Conservation (phyloP, 805 yeast genomes). For the Lipomyces japonicus region DNA sequence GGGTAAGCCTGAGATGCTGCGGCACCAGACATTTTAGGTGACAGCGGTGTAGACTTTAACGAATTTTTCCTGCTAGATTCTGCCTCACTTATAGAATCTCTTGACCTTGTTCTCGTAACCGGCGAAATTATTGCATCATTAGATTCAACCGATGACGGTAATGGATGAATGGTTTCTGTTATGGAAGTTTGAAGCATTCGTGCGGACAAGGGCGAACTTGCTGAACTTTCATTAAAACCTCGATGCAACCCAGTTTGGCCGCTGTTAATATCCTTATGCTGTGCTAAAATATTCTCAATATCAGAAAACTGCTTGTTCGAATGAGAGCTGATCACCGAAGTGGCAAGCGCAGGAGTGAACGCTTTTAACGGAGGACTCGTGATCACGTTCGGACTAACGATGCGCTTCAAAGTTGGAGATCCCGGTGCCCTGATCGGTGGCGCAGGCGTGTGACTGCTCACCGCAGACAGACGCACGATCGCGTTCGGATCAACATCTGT, state of each 20-base stretch:
- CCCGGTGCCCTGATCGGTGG: background rate
- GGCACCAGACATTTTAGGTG: constrained; percentile 1
- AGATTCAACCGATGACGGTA: background rate
- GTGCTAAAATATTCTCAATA: constrained; percentile 18
- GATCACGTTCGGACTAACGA: background rate
- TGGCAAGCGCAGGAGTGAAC: constrained; percentile 9
- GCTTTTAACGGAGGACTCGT: constrained; percentile 4
- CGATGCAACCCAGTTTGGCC: constrained; percentile 11
- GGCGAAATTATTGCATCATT: background rate
- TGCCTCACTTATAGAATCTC: background rate
- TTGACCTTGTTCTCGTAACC: no score
- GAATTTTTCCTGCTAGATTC: background rate
- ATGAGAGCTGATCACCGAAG: constrained; percentile 5
- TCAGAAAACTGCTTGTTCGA: constrained; percentile 2
- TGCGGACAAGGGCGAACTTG: background rate
- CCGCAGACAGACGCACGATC: background rate
- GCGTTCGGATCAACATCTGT: background rate
- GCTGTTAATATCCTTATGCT: constrained; percentile 22
- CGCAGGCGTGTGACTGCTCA: background rate
- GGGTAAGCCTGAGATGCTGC: no score
- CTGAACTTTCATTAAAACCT: constrained; percentile 5
- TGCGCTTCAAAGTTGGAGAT: background rate
- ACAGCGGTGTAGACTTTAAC: background rate
- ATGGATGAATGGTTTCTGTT: background rate
- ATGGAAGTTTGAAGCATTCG: background rate